These are phyloP conservation scores for Oxalis stricta DNA, from an alignment of 441 rosid species.

Conservation along the genomic window DNA sequence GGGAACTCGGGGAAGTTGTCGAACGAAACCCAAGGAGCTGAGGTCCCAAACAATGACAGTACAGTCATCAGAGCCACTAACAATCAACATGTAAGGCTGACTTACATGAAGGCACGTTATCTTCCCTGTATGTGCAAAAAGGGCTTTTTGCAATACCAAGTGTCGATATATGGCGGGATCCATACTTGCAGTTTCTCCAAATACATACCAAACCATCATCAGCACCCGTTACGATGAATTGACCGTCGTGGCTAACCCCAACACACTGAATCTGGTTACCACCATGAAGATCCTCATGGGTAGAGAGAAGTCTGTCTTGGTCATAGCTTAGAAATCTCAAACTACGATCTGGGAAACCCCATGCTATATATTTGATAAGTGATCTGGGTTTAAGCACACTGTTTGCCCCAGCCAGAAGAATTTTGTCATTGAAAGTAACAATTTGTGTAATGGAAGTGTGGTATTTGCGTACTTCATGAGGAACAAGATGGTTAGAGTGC, in stretches of 20 bases:
- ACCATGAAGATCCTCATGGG: slow-evolving; percentile 98
- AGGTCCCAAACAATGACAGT: slow-evolving; percentile 95
- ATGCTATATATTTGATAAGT: slow-evolving; percentile 68
- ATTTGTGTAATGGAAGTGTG: slow-evolving; percentile 73
- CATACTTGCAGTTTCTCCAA: slow-evolving; percentile 77
- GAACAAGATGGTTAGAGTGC: slow-evolving; percentile 68
- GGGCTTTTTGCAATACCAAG: slow-evolving; percentile 65
- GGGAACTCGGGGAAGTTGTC: slow-evolving; percentile 93
- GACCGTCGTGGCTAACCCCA: slow-evolving; percentile 91
- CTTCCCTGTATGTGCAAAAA: slow-evolving; percentile 73
- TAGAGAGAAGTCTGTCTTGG: slow-evolving; percentile 83
- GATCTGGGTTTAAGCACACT: slow-evolving; percentile 85
- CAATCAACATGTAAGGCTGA: slow-evolving; percentile 96
- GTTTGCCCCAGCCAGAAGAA: slow-evolving; percentile 66
- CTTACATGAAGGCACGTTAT: slow-evolving; percentile 88
- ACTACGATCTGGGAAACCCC: slow-evolving; percentile 99
- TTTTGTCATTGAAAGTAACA: slow-evolving; percentile 64
- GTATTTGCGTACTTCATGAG: slow-evolving; percentile 75
- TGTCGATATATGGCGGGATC: slow-evolving; percentile 43
- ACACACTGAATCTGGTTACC: slow-evolving; percentile 87
- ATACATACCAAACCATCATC: slow-evolving; percentile 85
- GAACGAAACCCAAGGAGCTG: slow-evolving; percentile 68
- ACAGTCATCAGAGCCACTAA: slow-evolving; percentile 93
- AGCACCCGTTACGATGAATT: slow-evolving; percentile 82
- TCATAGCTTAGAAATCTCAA: slow-evolving; percentile 96